Conservation (phyloP, 345 rosid species). For the Camelina hispida region DNA sequence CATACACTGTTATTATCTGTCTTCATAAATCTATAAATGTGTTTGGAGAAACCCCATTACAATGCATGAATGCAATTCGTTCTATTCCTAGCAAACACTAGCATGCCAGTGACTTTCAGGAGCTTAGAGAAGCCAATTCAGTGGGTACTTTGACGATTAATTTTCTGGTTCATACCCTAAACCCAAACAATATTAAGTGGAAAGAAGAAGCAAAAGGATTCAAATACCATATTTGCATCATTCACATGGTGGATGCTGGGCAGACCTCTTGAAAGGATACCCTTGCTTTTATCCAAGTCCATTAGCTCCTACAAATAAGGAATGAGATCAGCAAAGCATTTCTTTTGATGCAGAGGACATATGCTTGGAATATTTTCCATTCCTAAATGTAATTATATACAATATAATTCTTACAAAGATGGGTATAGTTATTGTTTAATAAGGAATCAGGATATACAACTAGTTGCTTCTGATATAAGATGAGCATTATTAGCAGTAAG, state of each 20-base stretch:
- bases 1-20: slow-evolving; percentile 11
- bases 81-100: slow-evolving; percentile 11
- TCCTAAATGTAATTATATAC: slow-evolving; percentile 11
- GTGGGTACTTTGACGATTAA: slow-evolving; percentile 8
- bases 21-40: slow-evolving; percentile 18
- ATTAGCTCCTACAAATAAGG: slow-evolving; percentile 68
- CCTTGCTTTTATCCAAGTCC: slow-evolving; percentile 75
- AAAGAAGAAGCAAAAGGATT: slow-evolving; percentile 11
- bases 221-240: slow-evolving; percentile 74
- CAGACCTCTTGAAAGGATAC: slow-evolving; percentile 71
- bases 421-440: neutral
- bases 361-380: slow-evolving; percentile 24
- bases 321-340: slow-evolving; percentile 19
- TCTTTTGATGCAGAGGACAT: slow-evolving; percentile 18
- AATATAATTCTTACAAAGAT: neutral
- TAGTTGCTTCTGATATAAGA: slow-evolving; percentile 2
- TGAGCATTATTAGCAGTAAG: slow-evolving; percentile 2
- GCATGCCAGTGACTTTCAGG: slow-evolving; percentile 29
- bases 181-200: neutral
- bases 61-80: slow-evolving; percentile 6
- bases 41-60: slow-evolving; percentile 9
- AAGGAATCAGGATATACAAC: slow-evolving; percentile 1
- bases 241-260: slow-evolving; percentile 81
- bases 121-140: slow-evolving; percentile 21
- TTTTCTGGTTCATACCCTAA: slow-evolving; percentile 6